Percentiles rank a stretch among this genome's conserved stretches.
phyloP scores from a whole-genome alignment of 2,329 filamentous ascomycete species.

The Xylaria hypoxylon region DNA sequence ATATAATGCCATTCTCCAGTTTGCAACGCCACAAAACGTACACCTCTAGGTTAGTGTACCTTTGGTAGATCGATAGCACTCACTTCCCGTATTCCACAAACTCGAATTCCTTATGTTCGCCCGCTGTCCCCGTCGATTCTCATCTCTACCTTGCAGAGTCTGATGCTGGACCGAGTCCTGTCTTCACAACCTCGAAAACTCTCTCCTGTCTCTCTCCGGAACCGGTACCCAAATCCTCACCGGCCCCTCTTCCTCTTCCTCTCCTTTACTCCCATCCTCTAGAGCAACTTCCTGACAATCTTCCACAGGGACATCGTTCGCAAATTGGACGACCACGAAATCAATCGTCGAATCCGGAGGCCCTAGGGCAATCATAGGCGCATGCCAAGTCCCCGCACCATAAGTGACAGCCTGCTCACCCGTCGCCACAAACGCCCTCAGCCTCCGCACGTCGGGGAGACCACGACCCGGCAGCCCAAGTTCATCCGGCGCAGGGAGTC shows the following conservation, averaged over 20 bases:
- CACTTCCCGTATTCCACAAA: no score
- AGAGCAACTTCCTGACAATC: conserved; percentile 84
- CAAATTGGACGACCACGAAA: conserved; percentile 91
- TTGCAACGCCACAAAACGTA: no score
- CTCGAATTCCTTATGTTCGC: no score
- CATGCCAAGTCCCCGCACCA: conserved; percentile 91
- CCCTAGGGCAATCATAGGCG: conserved; percentile 92
- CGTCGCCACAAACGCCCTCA: conserved; percentile 83
- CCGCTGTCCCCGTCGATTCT: no score
- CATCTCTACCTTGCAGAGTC: no score
- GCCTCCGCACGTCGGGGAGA: conserved; percentile 75
- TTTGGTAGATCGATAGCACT: no score
- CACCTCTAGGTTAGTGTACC: no score
- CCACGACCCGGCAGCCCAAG: conserved; percentile 66
- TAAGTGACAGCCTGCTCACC: conserved; percentile 90
- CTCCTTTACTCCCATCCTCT: conserved; percentile 49
- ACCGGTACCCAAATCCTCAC: conserved; percentile 47
- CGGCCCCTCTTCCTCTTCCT: conserved; percentile 51
- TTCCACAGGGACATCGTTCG: conserved; percentile 82
- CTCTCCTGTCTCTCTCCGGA: conserved; percentile 25
- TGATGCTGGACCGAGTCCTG: no score
- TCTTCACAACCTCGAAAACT: conserved; percentile 26
- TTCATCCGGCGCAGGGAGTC: conserved; percentile 53
- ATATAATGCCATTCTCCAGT: no score
- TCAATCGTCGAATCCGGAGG: conserved; percentile 69